Base-by-base conservation (phyloP, 73 alveolate genomes). In the Tetrahymena elliotti region DNA sequence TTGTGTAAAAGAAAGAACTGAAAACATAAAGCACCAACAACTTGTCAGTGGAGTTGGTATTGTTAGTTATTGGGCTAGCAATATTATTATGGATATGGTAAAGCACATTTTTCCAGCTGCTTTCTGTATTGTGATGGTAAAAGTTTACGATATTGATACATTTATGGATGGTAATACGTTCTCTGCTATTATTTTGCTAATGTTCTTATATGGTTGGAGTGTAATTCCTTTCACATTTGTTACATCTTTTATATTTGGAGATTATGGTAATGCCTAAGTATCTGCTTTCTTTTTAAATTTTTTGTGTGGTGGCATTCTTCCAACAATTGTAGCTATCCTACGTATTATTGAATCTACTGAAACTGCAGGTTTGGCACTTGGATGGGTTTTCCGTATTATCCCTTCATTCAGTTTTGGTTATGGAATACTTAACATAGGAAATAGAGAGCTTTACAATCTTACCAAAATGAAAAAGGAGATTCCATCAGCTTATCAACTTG, bases 1-100 rank as follows among this genome's bases (percentile, higher is more conserved):
- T 53, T 98, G 99, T 54, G 98, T 98, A 13, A 97, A 97, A 93
- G 99, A 99, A 96, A 97, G 99, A 97, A 99, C 99, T 95, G 97
- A 94, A 93, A 98, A 98, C 94, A 96, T 99, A 53, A 98, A 98
- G 94, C 99, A 99, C 95, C 94, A 97, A 96, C 98, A 98, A 93
- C 93, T 97, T 52, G 98, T 99, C 12, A 96, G 99, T 52, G 99
- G 99, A 33, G 97, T 99, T 93, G 95, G 97, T 13, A 96, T 98
- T 18, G 84, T 96, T 22, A 98, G 99, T 20, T 99, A 99, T 94
- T 99, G 99, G 99, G 92, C 96, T n/a, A 93, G 99, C 37, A 98
- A 98, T 96, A 97, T 94, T 96, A 34, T 97, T 20, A 98, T 97
- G 96, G 99, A 99, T 96, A 94, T 98, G 53, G 93, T 95, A 6